Evolutionary conservation across 495 filamentous ascomycete genomes (phyloP), one percentile per base, ranked within the genome.

Genomic region (Penicillium soppii): DNA sequence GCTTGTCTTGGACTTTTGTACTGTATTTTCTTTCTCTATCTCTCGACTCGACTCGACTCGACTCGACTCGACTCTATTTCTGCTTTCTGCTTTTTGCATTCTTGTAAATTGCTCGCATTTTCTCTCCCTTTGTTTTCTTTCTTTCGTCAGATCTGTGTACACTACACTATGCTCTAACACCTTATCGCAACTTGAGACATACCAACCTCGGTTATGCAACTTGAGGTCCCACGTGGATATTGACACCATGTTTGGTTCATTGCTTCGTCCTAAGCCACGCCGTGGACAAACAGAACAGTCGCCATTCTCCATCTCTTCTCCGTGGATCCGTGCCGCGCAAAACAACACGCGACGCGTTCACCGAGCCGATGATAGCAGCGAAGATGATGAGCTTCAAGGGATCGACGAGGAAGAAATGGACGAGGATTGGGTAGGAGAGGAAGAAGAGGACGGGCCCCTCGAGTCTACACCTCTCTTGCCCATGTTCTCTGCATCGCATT

Each of bases 401-500:
- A 59, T 67, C 13, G 66, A 69, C 19, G 72, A 73, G 16, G 60
- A 67, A 17, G 61, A 67, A 12, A 58, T 52, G 33, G 63, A 68
- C 20, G 66, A 75, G 5, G 61, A 68, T 21, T 75, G 76, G 13
- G 75, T n/a, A n/a, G n/a, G 76, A 17, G 71, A 71, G n/a, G 67
- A 69, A 6, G 65, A 74, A 27, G 79, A 77, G 16, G 82, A 85
- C 40, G 82, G 76, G 47, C 70, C 70, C 20, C 72, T 74, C 48
- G 82, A 78, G 58, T 81, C 70, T 22, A 73, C 75, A 49, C 83
- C 82, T 43, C 75, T 94, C 29, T 74, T 96, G 47, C 91, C 91
- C 15, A 86, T 95, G 37, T 95, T 95, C 70, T 90, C 89, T 30
- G 82, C 88, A 17, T 79, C 81, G 45, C 85, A 94, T 60, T 79